These are phyloP conservation scores for Colletotrichum trifolii DNA, from an alignment of 2,329 filamentous ascomycete species.

Conservation along the genomic window DNA sequence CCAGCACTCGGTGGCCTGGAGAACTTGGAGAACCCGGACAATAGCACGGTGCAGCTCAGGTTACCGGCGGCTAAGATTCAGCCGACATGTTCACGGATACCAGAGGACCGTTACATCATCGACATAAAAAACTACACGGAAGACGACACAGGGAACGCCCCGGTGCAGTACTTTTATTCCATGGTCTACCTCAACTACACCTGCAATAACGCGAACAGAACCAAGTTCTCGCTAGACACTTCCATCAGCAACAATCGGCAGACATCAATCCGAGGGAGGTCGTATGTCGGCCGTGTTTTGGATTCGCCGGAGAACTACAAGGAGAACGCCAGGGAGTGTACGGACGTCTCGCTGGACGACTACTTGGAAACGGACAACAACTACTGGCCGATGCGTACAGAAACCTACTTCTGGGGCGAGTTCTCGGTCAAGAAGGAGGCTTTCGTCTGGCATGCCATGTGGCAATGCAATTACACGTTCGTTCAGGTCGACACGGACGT, in stretches of 20 bases:
- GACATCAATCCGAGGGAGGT: not conserved
- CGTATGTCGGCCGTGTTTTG: not conserved
- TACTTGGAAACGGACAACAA: not conserved
- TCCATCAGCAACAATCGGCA: not conserved
- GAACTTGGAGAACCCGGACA: not conserved
- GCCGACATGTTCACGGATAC: not conserved
- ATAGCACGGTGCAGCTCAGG: conserved; percentile 5
- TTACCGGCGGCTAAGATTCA: conserved; percentile 4
- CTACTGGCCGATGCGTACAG: not conserved
- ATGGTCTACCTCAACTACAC: not conserved
- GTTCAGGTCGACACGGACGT: conserved; percentile 14
- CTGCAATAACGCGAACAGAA: conserved; percentile 4
- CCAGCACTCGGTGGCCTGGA: conserved; percentile 3
- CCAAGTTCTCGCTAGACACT: not conserved
- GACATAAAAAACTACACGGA: not conserved
- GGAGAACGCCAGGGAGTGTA: not conserved
- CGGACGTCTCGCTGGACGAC: not conserved
- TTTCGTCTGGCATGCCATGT: conserved; percentile 4
- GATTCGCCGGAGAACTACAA: conserved; percentile 7
- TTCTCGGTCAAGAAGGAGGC: not conserved
- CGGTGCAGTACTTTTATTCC: not conserved
- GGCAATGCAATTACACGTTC: conserved; percentile 21
- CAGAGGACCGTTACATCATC: conserved; percentile 3
- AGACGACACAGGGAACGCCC: not conserved
- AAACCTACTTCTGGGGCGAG: conserved; percentile 10